phyloP scores from a whole-genome alignment of 176 grass and related monocot genomes.

The Cymbopogon citratus region DNA sequence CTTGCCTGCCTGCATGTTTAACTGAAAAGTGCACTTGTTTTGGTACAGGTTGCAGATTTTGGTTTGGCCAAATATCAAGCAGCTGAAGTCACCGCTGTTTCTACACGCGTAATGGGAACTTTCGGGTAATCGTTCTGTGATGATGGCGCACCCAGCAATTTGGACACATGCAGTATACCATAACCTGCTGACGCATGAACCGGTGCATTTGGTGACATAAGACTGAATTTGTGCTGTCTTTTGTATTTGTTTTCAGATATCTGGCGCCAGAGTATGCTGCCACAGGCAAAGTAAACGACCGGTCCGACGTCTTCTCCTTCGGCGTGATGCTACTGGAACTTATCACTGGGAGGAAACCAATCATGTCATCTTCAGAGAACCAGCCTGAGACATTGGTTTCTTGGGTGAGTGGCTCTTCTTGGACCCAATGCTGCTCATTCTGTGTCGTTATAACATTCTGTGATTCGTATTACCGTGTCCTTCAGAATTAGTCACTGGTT shows the following conservation, averaged over 20 bases:
- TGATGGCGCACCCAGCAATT: background rate
- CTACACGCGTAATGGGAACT: conserved; percentile 69
- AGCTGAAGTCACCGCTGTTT: conserved; percentile 43
- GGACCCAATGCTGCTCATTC: background rate
- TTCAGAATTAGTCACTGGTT: too few species aligned
- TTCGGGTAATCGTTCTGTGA: conserved; percentile 50
- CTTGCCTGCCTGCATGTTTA: background rate
- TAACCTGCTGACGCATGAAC: background rate
- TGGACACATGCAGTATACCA: background rate
- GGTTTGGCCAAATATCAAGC: conserved; percentile 68
- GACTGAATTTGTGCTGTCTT: conserved; percentile 7
- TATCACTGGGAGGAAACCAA: conserved; percentile 66
- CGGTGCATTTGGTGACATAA: background rate
- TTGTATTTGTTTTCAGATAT: conserved; percentile 46
- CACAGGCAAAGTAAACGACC: conserved; percentile 68
- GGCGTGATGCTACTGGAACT: conserved; percentile 86
- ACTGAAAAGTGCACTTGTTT: background rate
- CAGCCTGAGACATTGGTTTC: conserved; percentile 45
- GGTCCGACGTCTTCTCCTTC: conserved; percentile 85
- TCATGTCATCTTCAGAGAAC: conserved; percentile 23
- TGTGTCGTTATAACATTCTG: background rate
- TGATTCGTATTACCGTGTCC: background rate
- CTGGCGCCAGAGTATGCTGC: conserved; percentile 73
- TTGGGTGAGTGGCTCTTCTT: conserved; percentile 47
- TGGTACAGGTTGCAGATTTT: conserved; percentile 73